These are phyloP conservation scores for Olyra latifolia DNA, from an alignment of 176 grass and related monocot genomes.

Conservation along the genomic window DNA sequence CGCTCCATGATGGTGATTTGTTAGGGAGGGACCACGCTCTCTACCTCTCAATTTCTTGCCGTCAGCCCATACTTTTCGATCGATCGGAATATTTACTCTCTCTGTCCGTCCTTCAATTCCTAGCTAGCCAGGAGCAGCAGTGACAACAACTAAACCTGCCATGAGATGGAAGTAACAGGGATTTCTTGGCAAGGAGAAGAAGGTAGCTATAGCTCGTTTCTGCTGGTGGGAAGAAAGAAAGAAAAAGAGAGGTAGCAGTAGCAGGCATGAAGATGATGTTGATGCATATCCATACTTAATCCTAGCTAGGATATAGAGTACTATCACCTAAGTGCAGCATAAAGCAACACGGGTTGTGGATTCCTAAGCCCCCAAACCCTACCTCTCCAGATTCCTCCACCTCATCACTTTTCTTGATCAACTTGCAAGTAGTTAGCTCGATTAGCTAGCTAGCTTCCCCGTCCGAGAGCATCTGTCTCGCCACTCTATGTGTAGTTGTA, in stretches of 20 bases:
- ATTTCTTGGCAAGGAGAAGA: not conserved
- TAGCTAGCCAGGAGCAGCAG: not conserved
- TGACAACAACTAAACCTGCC: not conserved
- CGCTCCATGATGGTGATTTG: constrained; percentile 4
- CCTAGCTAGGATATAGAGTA: constrained; percentile 9
- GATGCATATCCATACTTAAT: constrained; percentile 30
- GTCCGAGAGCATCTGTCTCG: no score
- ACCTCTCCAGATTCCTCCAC: no score
- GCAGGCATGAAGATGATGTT: constrained; percentile 2
- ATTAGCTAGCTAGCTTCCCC: no score
- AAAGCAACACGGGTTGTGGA: not conserved
- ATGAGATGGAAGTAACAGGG: not conserved
- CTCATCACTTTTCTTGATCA: no score
- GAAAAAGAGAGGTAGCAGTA: not conserved
- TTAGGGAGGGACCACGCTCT: not conserved
- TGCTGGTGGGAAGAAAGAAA: not conserved
- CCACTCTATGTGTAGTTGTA: not conserved
- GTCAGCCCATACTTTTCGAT: not conserved
- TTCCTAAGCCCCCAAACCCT: not conserved
- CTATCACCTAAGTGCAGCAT: not conserved
- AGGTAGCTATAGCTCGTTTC: not conserved
- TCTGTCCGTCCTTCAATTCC: not conserved
- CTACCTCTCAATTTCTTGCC: not conserved
- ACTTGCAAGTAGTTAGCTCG: no score
- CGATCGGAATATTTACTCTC: constrained; percentile 4